phyloP scores from a whole-genome alignment of 352 stramenopile genomes.

The Phytophthora nicotianae region DNA sequence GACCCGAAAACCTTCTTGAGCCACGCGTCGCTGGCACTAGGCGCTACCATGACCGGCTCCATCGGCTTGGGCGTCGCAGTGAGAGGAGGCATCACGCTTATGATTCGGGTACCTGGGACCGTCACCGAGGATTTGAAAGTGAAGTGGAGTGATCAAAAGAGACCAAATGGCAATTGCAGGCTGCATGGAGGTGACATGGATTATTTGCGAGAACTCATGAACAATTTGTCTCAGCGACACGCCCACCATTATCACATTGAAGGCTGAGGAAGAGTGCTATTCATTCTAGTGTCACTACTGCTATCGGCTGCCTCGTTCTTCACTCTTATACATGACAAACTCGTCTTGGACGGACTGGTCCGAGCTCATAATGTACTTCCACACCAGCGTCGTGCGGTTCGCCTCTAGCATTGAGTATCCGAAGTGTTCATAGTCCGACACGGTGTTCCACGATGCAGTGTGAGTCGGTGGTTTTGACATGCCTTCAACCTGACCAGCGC shows the following conservation, averaged over 20 bases:
- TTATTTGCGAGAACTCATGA: neutral
- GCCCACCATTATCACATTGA: conserved; percentile 13
- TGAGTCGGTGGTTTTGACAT: neutral
- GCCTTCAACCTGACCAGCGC: neutral
- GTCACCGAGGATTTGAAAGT: conserved; percentile 23
- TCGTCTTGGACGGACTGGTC: neutral
- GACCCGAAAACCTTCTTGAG: conserved; percentile 21
- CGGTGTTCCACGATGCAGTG: neutral
- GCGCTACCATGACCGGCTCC: conserved; percentile 12
- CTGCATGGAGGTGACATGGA: conserved; percentile 15
- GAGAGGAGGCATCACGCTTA: conserved; percentile 17
- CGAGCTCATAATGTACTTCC: conserved; percentile 2
- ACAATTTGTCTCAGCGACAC: conserved; percentile 13
- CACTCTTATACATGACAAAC: conserved; percentile 3
- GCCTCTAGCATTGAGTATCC: conserved; percentile 2
- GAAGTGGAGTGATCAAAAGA: conserved; percentile 17
- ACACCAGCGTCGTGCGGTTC: neutral
- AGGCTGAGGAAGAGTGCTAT: conserved; percentile 14
- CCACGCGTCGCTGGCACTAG: conserved; percentile 10
- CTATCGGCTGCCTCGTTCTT: conserved; percentile 11
- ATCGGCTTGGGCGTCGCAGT: conserved; percentile 16
- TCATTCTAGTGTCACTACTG: conserved; percentile 38
- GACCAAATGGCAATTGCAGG: neutral
- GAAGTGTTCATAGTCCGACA: conserved; percentile 1
- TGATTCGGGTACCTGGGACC: conserved; percentile 3